A percentile compares a stretch with the other conserved stretches of the same genome.
These are phyloP conservation scores for Acacia melanoxylon DNA, from an alignment of 306 rosid genomes.

Conservation along the genomic window DNA sequence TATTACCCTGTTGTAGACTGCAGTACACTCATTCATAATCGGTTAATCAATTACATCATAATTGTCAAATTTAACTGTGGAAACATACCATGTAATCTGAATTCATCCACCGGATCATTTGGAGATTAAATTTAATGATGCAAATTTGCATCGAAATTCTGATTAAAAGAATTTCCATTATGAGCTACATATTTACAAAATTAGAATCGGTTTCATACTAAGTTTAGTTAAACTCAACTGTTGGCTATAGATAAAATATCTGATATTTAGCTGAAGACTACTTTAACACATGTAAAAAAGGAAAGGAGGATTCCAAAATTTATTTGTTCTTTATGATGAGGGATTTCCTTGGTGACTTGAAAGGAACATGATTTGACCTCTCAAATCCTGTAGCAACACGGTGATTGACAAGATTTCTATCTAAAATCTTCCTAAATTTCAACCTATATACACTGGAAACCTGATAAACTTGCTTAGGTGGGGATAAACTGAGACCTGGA, in stretches of 20 bases:
- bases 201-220: neutral
- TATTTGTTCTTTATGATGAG: neutral
- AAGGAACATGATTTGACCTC: neutral
- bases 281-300: neutral
- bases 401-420: neutral
- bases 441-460: neutral
- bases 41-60: neutral
- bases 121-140: neutral
- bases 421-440: neutral
- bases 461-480: neutral
- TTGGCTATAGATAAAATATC: neutral
- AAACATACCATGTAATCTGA: neutral
- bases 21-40: neutral
- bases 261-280: neutral
- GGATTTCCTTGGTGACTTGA: neutral
- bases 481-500: neutral
- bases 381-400: neutral
- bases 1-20: conserved; percentile 11
- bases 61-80: neutral
- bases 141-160: neutral
- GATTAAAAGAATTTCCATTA: neutral
- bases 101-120: neutral
- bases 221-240: neutral
- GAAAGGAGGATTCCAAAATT: neutral
- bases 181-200: neutral